Percentiles rank a stretch among this genome's conserved stretches.
phyloP scores from a whole-genome alignment of 306 rosid species.

The Casuarina cunninghamiana region DNA sequence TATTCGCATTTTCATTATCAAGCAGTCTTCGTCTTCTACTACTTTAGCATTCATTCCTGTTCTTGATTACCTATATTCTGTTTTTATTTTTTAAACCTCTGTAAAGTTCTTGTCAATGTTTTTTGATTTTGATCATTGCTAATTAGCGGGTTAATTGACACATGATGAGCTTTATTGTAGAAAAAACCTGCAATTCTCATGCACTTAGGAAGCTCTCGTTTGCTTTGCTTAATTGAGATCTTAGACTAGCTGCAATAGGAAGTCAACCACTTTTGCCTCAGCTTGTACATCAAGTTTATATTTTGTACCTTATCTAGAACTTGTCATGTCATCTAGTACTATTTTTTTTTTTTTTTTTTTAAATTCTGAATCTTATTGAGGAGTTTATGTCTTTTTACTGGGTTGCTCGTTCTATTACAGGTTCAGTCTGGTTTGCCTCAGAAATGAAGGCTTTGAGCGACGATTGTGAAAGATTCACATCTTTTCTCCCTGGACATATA shows the following conservation, averaged over 20 bases:
- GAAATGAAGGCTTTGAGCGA: slow-evolving; percentile 98
- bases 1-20: neutral
- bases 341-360: neutral
- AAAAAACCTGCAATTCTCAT: neutral
- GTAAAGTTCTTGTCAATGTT: neutral
- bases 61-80: neutral
- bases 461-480: slow-evolving; percentile 88
- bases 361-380: neutral
- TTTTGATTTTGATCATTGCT: neutral
- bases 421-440: slow-evolving; percentile 96
- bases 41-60: neutral
- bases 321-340: neutral
- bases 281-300: neutral
- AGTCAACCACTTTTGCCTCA: neutral
- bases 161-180: neutral
- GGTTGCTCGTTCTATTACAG: slow-evolving; percentile 45
- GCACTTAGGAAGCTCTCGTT: neutral
- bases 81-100: neutral
- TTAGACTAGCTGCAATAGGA: neutral
- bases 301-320: neutral
- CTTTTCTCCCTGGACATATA: slow-evolving; percentile 94
- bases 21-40: neutral
- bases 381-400: slow-evolving; percentile 4
- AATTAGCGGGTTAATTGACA: neutral
- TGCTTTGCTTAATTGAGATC: neutral